Percentiles rank a stretch among this genome's conserved stretches.
phyloP scores from a whole-genome alignment of 768 basidiomycete species.

The Tricholoma sp. region DNA sequence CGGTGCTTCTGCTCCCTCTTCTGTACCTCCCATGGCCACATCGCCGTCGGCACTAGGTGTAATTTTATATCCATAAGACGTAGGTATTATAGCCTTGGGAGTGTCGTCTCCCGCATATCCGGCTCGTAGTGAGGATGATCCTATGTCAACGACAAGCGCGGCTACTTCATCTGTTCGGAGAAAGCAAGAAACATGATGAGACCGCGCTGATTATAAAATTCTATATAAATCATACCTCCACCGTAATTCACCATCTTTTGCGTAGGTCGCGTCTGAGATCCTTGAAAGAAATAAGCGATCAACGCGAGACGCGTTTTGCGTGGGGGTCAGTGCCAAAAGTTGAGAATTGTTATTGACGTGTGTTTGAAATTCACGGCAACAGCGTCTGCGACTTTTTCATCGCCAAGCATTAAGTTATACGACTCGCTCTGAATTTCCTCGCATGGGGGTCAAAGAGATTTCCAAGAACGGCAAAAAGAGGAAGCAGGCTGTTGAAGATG shows the following conservation, averaged over 20 bases:
- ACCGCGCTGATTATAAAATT: too few relatives aligned
- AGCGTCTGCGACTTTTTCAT: background rate
- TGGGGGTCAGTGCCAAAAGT: background rate
- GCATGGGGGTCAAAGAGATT: slow-evolving; percentile 23
- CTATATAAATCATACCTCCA: slow-evolving; percentile 52
- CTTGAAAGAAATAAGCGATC: slow-evolving; percentile 5
- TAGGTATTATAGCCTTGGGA: slow-evolving; percentile 88
- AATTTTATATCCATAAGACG: slow-evolving; percentile 76
- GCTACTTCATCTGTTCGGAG: slow-evolving; percentile 82
- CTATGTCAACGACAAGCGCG: slow-evolving; percentile 93
- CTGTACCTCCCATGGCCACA: slow-evolving; percentile 46
- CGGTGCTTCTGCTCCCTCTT: slow-evolving; percentile 30
- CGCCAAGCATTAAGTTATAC: background rate
- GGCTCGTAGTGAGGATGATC: slow-evolving; percentile 82
- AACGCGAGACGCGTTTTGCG: background rate
- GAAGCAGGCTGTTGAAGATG: slow-evolving; percentile 45
- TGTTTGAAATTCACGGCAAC: slow-evolving; percentile 1
- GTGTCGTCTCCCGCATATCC: slow-evolving; percentile 98
- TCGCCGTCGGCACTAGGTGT: slow-evolving; percentile 41
- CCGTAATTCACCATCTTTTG: slow-evolving; percentile 78
- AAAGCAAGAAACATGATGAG: background rate
- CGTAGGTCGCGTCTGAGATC: slow-evolving; percentile 8
- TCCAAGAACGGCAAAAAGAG: slow-evolving; percentile 49
- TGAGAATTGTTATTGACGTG: slow-evolving; percentile 15
- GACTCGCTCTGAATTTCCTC: slow-evolving; percentile 17